phyloP scores from a whole-genome alignment of 202 grass and related monocot species.

The Digitaria exilis region DNA sequence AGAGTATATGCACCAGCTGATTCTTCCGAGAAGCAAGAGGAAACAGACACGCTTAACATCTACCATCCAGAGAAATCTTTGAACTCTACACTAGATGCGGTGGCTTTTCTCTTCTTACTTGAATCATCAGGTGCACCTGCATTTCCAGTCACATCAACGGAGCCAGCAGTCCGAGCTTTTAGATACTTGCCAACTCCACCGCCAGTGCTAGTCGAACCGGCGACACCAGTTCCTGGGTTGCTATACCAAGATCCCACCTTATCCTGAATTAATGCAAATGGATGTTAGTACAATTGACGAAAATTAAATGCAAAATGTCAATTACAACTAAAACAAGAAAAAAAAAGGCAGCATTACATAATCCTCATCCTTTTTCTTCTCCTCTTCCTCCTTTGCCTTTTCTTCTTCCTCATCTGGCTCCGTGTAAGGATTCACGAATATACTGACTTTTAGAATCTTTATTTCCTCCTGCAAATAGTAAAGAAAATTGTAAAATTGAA shows the following conservation, averaged over 20 bases:
- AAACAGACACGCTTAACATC: slow-evolving; percentile 14
- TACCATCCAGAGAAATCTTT: slow-evolving; percentile 97
- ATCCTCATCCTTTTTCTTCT: slow-evolving; percentile 71
- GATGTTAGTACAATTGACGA: slow-evolving; percentile 23
- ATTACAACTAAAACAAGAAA: slow-evolving; percentile 23
- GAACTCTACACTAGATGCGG: slow-evolving; percentile 60
- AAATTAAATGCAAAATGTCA: slow-evolving; percentile 10
- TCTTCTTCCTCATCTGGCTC: slow-evolving; percentile 92
- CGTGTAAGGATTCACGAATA: slow-evolving; percentile 91
- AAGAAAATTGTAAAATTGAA: slow-evolving; percentile 5
- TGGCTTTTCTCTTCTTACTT: slow-evolving; percentile 83
- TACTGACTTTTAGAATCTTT: slow-evolving; percentile 73
- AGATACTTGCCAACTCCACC: slow-evolving; percentile 89
- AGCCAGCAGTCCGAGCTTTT: slow-evolving; percentile 58
- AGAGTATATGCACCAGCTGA: not conserved
- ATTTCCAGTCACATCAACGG: slow-evolving; percentile 47
- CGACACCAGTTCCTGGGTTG: slow-evolving; percentile 70
- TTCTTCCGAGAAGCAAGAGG: not conserved
- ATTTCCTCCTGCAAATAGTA: slow-evolving; percentile 78
- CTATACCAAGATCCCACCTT: slow-evolving; percentile 94
- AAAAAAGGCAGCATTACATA: slow-evolving; percentile 55
- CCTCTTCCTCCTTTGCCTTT: slow-evolving; percentile 68
- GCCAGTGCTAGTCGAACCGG: slow-evolving; percentile 54
- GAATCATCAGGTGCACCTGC: slow-evolving; percentile 47
- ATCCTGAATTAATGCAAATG: slow-evolving; percentile 56